Percentiles rank a stretch among this genome's conserved stretches.
Conservation (phyloP, 2,329 filamentous ascomycete species). For the Trichoderma endophyticum region DNA sequence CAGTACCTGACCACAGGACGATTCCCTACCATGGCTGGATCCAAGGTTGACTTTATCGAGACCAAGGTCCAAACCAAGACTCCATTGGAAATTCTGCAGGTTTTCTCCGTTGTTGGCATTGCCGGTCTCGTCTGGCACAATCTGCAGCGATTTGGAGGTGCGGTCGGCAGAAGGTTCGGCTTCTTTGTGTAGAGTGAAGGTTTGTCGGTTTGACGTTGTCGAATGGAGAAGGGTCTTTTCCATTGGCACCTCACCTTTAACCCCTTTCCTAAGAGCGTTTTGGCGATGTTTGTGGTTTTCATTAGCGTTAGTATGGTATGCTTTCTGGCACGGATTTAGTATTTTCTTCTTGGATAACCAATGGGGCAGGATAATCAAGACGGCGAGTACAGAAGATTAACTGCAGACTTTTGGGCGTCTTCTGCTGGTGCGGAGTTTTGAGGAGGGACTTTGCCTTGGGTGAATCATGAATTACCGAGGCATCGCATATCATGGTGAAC, state of each 20-base stretch:
- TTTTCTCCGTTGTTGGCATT: constrained; percentile 50
- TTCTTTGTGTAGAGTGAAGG: constrained; percentile 16
- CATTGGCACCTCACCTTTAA: not conserved
- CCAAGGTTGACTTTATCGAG: constrained; percentile 50
- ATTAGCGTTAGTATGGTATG: not conserved
- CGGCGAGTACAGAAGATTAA: not conserved
- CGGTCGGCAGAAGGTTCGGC: constrained; percentile 23
- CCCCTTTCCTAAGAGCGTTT: not conserved
- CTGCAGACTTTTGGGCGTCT: not conserved
- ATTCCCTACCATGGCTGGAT: constrained; percentile 68
- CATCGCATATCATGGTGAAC: not conserved
- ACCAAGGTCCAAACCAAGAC: constrained; percentile 55
- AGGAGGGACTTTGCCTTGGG: not conserved
- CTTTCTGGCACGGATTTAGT: not conserved
- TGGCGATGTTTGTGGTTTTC: not conserved
- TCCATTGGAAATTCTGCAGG: constrained; percentile 54
- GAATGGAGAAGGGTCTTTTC: not conserved
- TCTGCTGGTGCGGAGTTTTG: not conserved
- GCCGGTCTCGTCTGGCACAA: constrained; percentile 43
- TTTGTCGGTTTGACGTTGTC: too few species aligned
- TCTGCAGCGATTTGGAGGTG: constrained; percentile 30
- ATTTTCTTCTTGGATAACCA: not conserved
- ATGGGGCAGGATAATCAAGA: not conserved
- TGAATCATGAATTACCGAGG: not conserved
- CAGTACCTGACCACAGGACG: constrained; percentile 73